A percentile compares a stretch with the other conserved stretches of the same genome.
These are phyloP conservation scores for Suhomyces sp. DNA, from an alignment of 805 yeast species.

Conservation along the genomic window DNA sequence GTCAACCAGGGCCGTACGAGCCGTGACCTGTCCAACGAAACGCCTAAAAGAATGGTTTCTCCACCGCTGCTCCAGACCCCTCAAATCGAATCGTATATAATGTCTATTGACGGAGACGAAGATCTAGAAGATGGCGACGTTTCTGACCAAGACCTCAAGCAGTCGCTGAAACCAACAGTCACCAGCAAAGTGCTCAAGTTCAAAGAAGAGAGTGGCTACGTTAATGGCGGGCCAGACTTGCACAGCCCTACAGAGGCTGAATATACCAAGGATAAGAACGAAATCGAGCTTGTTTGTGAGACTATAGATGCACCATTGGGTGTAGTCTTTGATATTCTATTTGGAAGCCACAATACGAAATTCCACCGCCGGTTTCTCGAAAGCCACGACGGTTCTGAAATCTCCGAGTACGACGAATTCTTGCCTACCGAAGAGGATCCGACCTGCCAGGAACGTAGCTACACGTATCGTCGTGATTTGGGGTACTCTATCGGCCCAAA, in stretches of 20 bases:
- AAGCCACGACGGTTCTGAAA: conserved; percentile 62
- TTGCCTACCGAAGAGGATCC: conserved; percentile 36
- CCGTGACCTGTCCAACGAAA: conserved; percentile 16
- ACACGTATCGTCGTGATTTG: conserved; percentile 61
- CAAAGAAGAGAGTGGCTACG: conserved; percentile 16
- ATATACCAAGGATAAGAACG: conserved; percentile 42
- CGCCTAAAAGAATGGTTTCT: neutral
- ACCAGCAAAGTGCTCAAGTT: conserved; percentile 13
- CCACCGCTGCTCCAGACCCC: conserved; percentile 6
- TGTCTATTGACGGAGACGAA: conserved; percentile 15
- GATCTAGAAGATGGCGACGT: conserved; percentile 21
- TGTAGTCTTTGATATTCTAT: conserved; percentile 52
- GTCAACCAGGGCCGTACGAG: neutral
- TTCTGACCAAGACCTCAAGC: conserved; percentile 14
- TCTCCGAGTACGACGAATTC: conserved; percentile 42
- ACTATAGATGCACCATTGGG: conserved; percentile 63
- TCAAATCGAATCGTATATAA: conserved; percentile 16
- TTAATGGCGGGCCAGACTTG: conserved; percentile 36
- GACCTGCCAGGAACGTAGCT: conserved; percentile 43
- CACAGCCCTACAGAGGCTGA: conserved; percentile 47
- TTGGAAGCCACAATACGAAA: conserved; percentile 55
- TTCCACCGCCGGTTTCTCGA: conserved; percentile 41
- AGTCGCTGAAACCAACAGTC: neutral
- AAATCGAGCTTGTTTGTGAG: conserved; percentile 55
- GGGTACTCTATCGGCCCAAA: conserved; percentile 72